Evolutionary conservation across 2,329 filamentous ascomycete species (phyloP).

Genomic region (Knoxdaviesia capensis): DNA sequence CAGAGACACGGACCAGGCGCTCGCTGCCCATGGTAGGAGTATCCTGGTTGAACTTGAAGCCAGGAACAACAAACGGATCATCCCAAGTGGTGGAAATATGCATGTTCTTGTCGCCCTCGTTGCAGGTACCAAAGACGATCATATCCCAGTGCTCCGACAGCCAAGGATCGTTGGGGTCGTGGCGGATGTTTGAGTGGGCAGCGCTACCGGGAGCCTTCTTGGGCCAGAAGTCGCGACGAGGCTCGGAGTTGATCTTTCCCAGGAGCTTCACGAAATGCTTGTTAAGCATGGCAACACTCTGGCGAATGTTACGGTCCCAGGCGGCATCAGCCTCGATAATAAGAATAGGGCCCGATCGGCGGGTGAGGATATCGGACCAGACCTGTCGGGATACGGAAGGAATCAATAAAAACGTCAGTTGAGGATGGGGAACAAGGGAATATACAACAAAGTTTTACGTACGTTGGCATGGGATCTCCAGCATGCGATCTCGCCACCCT

Average conservation of each 20-base stretch:
- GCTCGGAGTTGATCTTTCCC: constrained; percentile 4
- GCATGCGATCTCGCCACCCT: constrained; percentile 8
- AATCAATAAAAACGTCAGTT: not conserved
- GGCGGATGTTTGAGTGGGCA: not conserved
- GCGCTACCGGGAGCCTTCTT: constrained; percentile 2
- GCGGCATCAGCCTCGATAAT: constrained; percentile 12
- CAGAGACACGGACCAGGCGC: constrained; percentile 8
- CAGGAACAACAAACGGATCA: not conserved
- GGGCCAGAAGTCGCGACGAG: not conserved
- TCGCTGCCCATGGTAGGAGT: constrained; percentile 4
- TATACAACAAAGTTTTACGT: not conserved
- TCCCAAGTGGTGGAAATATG: not conserved
- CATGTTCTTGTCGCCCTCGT: constrained; percentile 6
- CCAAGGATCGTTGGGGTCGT: constrained; percentile 7
- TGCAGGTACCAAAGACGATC: constrained; percentile 9
- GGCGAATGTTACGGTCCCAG: constrained; percentile 10
- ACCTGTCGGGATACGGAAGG: constrained; percentile 5
- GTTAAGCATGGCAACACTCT: constrained; percentile 9
- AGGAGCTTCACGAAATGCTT: constrained; percentile 7
- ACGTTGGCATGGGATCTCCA: constrained; percentile 12
- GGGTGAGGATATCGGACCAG: constrained; percentile 9
- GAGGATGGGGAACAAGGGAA: not conserved
- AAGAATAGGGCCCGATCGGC: constrained; percentile 7
- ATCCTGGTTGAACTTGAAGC: constrained; percentile 1
- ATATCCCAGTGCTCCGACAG: constrained; percentile 8